A percentile compares a stretch with the other conserved stretches of the same genome.
These are phyloP conservation scores for Diddensiella santjacobensis DNA, from an alignment of 805 yeast genomes.

Conservation along the genomic window DNA sequence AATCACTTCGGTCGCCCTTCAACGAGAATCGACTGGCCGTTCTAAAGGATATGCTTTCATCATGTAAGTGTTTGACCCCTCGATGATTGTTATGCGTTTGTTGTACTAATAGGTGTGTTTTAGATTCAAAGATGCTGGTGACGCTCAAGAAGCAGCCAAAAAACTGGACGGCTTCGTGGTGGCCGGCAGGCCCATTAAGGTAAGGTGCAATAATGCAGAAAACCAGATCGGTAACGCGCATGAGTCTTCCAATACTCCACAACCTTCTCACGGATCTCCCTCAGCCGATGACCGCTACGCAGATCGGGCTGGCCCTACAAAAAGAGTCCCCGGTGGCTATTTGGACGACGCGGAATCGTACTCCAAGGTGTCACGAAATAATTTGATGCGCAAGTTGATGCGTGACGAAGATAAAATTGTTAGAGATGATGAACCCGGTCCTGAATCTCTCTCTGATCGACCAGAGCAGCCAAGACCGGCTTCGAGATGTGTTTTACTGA, in stretches of 20 bases:
- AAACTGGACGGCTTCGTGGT: constrained; percentile 30
- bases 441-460: neutral
- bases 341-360: constrained; percentile 13
- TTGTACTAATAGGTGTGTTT: neutral
- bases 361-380: constrained; percentile 27
- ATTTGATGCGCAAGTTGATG: constrained; percentile 32
- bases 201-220: constrained; percentile 20
- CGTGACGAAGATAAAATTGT: constrained; percentile 28
- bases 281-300: constrained; percentile 4
- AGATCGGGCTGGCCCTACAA: neutral
- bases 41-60: constrained; percentile 88
- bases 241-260: neutral
- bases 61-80: constrained; percentile 40
- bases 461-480: constrained; percentile 9
- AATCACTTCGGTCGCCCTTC: constrained; percentile 78
- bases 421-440: neutral
- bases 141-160: constrained; percentile 28
- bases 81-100: neutral
- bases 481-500: constrained; percentile 29
- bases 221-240: neutral
- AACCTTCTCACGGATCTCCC: constrained; percentile 2
- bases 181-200: constrained; percentile 31
- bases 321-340: constrained; percentile 2
- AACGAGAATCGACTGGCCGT: constrained; percentile 77
- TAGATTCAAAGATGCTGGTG: constrained; percentile 14